Evolutionary conservation across 2,329 filamentous ascomycete species (phyloP).

Genomic region (Exophiala lecanii-corni): DNA sequence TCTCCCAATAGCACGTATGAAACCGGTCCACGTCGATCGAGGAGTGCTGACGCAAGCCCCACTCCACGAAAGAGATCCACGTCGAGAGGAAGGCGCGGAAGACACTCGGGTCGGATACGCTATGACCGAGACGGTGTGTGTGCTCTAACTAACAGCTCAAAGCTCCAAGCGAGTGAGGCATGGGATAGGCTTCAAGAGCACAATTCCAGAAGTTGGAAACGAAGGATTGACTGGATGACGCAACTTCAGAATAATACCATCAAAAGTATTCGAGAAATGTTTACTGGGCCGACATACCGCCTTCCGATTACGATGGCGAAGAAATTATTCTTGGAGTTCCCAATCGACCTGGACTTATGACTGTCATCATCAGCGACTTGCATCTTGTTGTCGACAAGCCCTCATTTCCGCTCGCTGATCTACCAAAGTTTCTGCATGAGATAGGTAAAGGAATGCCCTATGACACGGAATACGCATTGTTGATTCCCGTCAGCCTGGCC

Average conservation of each 20-base stretch:
- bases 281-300: conserved; percentile 79
- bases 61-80: conserved; percentile 33
- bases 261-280: conserved; percentile 70
- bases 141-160: conserved; percentile 66
- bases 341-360: conserved; percentile 77
- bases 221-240: conserved; percentile 75
- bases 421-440: conserved; percentile 77
- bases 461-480: conserved; percentile 82
- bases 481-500: conserved; percentile 84
- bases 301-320: conserved; percentile 74
- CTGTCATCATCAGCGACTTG: conserved; percentile 74
- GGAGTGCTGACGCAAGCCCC: conserved; percentile 56
- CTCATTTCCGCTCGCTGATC: conserved; percentile 76
- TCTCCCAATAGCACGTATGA: conserved; percentile 32
- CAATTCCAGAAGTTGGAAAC: conserved; percentile 89
- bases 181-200: conserved; percentile 68
- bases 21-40: conserved; percentile 32
- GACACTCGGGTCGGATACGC: conserved; percentile 35
- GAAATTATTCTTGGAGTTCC: conserved; percentile 85
- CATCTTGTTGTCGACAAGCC: conserved; percentile 86
- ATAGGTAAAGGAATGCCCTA: conserved; percentile 96
- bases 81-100: conserved; percentile 34
- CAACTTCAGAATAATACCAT: conserved; percentile 66
- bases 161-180: conserved; percentile 71
- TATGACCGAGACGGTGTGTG: conserved; percentile 79